Evolutionary conservation across 2,329 filamentous ascomycete species (phyloP).

Genomic region (Aspergillus jensenii): DNA sequence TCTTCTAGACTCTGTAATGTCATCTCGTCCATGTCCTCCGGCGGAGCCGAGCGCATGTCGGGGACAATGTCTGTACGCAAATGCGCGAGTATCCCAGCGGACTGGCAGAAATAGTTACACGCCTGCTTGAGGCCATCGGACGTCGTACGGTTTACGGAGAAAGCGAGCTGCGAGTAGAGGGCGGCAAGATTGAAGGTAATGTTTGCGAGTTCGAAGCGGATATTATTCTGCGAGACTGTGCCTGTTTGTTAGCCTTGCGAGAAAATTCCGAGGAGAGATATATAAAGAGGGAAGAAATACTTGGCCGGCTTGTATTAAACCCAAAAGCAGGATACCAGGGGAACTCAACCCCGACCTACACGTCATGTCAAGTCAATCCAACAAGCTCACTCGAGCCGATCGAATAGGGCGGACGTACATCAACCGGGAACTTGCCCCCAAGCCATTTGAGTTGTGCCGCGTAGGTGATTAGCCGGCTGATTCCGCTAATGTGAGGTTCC

Average conservation of each 20-base stretch:
- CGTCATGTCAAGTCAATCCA: background rate
- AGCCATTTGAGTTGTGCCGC: slow-evolving; percentile 92
- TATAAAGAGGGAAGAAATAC: slow-evolving; percentile 21
- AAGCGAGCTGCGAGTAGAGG: slow-evolving; percentile 88
- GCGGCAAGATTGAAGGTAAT: slow-evolving; percentile 90
- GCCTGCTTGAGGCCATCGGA: slow-evolving; percentile 83
- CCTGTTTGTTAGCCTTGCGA: background rate
- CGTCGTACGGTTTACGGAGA: slow-evolving; percentile 72
- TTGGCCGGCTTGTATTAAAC: slow-evolving; percentile 77
- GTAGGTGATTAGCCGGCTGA: slow-evolving; percentile 86
- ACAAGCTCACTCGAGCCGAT: background rate
- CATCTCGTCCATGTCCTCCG: slow-evolving; percentile 91
- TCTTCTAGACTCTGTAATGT: slow-evolving; percentile 82
- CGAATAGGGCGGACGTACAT: slow-evolving; percentile 53
- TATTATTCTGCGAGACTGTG: slow-evolving; percentile 61
- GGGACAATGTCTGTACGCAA: slow-evolving; percentile 75
- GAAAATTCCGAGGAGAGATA: background rate
- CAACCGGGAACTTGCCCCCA: slow-evolving; percentile 91
- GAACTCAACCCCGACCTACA: slow-evolving; percentile 86
- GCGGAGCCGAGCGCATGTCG: slow-evolving; percentile 77
- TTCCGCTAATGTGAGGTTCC: slow-evolving; percentile 82
- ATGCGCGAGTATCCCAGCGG: slow-evolving; percentile 79
- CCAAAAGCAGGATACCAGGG: slow-evolving; percentile 93
- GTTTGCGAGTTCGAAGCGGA: slow-evolving; percentile 84
- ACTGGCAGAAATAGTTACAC: slow-evolving; percentile 84